These are phyloP conservation scores for Ilex asprella DNA, from an alignment of 257 asterid genomes.

Conservation along the genomic window DNA sequence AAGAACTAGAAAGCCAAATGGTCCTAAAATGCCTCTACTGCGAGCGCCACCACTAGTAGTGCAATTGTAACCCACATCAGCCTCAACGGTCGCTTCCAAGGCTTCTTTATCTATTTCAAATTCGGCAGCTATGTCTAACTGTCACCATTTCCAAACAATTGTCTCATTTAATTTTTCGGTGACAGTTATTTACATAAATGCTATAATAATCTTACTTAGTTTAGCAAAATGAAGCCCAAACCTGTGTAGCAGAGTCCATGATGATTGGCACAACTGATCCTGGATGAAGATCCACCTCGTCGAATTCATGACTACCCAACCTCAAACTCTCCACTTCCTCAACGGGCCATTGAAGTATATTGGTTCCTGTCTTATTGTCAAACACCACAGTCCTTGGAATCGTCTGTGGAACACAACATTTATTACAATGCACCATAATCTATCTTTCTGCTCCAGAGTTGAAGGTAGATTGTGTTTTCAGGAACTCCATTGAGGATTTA, in stretches of 20 bases:
- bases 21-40: constrained; percentile 62
- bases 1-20: constrained; percentile 62
- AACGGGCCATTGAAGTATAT: constrained; percentile 84
- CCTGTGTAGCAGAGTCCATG: constrained; percentile 56
- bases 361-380: constrained; percentile 41
- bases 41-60: constrained; percentile 60
- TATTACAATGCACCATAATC: not conserved
- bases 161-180: too few species aligned
- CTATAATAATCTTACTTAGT: not conserved
- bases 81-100: constrained; percentile 22
- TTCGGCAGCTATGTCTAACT: constrained; percentile 60
- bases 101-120: constrained; percentile 43
- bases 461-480: too few species aligned
- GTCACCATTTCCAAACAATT: constrained; percentile 12
- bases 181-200: too few species aligned
- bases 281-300: constrained; percentile 48
- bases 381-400: constrained; percentile 35
- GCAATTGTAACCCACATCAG: constrained; percentile 39
- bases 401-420: constrained; percentile 24
- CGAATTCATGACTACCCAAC: constrained; percentile 29
- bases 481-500: too few species aligned
- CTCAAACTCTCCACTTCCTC: constrained; percentile 76
- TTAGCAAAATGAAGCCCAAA: constrained; percentile 3
- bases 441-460: too few species aligned
- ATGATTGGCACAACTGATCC: constrained; percentile 59